phyloP scores from a whole-genome alignment of 371 early-diverging fungal species.

The Mucor velutinosus region DNA sequence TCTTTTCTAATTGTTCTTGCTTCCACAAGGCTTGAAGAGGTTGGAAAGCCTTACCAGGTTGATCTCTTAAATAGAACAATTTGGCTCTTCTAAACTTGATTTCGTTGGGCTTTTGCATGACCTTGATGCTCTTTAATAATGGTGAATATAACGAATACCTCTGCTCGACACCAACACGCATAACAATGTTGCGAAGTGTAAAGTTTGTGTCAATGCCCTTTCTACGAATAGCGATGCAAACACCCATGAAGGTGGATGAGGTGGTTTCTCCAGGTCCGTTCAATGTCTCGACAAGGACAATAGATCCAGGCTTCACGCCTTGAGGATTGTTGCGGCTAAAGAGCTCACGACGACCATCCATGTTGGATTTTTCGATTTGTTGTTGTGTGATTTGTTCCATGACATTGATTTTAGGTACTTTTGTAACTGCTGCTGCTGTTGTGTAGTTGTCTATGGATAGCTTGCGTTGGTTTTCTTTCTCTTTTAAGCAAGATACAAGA shows the following conservation, averaged over 20 bases:
- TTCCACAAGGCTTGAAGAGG: constrained; percentile 59
- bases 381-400: constrained; percentile 71
- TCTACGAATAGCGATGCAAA: constrained; percentile 81
- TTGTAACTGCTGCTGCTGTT: constrained; percentile 27
- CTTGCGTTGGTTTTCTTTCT: background rate
- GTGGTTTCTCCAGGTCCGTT: constrained; percentile 70
- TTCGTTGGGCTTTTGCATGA: constrained; percentile 65
- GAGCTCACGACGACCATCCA: constrained; percentile 64
- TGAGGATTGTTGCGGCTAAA: constrained; percentile 58
- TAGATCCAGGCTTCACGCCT: constrained; percentile 69
- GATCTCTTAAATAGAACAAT: constrained; percentile 78
- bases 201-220: constrained; percentile 79
- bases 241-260: constrained; percentile 74
- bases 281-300: constrained; percentile 73
- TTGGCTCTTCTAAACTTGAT: constrained; percentile 75
- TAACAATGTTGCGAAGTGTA: constrained; percentile 79
- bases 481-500: background rate
- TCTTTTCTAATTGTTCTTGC: constrained; percentile 48
- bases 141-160: constrained; percentile 81
- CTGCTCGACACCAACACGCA: constrained; percentile 85
- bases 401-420: constrained; percentile 63
- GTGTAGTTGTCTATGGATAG: constrained; percentile 4
- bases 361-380: constrained; percentile 57
- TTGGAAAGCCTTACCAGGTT: constrained; percentile 75
- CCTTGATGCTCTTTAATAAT: constrained; percentile 76